A percentile compares a stretch with the other conserved stretches of the same genome.
These are phyloP conservation scores for Beauveria caledonica DNA, from an alignment of 2,329 filamentous ascomycete genomes.

Conservation along the genomic window DNA sequence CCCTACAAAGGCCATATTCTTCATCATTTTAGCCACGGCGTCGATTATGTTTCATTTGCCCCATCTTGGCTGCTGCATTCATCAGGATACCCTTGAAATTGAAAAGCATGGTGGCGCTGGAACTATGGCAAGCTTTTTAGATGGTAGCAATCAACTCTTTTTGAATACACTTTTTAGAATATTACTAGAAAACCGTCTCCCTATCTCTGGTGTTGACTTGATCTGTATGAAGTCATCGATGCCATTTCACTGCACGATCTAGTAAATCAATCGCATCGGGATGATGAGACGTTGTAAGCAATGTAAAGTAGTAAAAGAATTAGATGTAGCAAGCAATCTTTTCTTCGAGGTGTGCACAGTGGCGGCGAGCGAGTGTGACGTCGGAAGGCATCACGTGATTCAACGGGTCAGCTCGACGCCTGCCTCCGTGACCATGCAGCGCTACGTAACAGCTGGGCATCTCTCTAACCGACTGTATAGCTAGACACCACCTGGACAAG, in stretches of 20 bases:
- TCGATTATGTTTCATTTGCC: conserved; percentile 4
- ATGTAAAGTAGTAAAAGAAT: no score
- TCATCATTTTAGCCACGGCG: background rate
- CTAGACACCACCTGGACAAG: conserved; percentile 20
- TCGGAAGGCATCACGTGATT: conserved; percentile 7
- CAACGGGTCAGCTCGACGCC: background rate
- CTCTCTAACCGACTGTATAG: background rate
- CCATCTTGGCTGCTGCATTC: conserved; percentile 6
- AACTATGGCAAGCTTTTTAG: background rate
- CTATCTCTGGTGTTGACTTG: background rate
- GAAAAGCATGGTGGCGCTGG: conserved; percentile 4
- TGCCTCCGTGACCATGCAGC: background rate
- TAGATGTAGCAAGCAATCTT: no score
- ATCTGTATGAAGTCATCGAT: no score
- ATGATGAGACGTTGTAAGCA: no score
- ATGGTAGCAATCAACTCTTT: background rate
- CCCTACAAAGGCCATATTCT: background rate
- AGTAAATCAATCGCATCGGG: no score
- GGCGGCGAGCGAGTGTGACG: background rate
- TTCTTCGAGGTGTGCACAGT: background rate
- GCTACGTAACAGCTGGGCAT: conserved; percentile 12
- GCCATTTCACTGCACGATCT: no score
- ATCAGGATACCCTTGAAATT: conserved; percentile 9
- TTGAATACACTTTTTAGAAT: background rate
- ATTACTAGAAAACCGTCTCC: background rate